A percentile compares a stretch with the other conserved stretches of the same genome.
phyloP scores from a whole-genome alignment of 1,139 yeast species.

The Pichia inconspicua region DNA sequence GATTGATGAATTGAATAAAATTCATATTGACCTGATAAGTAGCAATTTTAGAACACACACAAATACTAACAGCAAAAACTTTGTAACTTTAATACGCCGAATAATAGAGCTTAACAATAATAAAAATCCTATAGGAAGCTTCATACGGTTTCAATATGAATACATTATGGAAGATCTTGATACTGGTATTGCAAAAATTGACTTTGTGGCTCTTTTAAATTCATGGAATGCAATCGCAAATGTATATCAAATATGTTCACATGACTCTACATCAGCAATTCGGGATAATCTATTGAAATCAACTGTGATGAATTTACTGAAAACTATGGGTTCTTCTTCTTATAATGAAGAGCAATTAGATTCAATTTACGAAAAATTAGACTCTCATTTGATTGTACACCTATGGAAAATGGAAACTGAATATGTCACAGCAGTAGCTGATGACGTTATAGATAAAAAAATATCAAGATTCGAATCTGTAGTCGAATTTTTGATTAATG shows the following conservation, averaged over 20 bases:
- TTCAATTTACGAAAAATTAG: constrained; percentile 14
- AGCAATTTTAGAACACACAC: constrained; percentile 18
- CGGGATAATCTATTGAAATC: constrained; percentile 14
- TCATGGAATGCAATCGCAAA: constrained; percentile 27
- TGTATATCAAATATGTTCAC: constrained; percentile 15
- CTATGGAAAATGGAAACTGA: constrained; percentile 23
- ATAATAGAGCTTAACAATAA: constrained; percentile 52
- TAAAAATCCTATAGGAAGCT: constrained; percentile 59
- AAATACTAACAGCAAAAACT: constrained; percentile 32
- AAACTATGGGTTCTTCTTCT: constrained; percentile 18
- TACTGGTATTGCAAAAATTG: constrained; percentile 31
- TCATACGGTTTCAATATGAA: constrained; percentile 44
- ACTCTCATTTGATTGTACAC: constrained; percentile 25
- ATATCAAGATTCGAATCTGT: constrained; percentile 30
- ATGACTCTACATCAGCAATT: not conserved
- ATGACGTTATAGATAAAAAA: constrained; percentile 23
- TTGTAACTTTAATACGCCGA: constrained; percentile 49
- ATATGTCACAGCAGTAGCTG: constrained; percentile 23
- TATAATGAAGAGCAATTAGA: constrained; percentile 11
- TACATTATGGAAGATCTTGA: constrained; percentile 33
- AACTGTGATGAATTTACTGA: constrained; percentile 19
- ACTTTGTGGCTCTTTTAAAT: constrained; percentile 27
- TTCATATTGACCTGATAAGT: constrained; percentile 24
- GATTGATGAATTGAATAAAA: constrained; percentile 48
- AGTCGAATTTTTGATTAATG: constrained; percentile 26